These are phyloP conservation scores for Aspergillus pseudonomiae DNA, from an alignment of 2,329 filamentous ascomycete species.

Conservation along the genomic window DNA sequence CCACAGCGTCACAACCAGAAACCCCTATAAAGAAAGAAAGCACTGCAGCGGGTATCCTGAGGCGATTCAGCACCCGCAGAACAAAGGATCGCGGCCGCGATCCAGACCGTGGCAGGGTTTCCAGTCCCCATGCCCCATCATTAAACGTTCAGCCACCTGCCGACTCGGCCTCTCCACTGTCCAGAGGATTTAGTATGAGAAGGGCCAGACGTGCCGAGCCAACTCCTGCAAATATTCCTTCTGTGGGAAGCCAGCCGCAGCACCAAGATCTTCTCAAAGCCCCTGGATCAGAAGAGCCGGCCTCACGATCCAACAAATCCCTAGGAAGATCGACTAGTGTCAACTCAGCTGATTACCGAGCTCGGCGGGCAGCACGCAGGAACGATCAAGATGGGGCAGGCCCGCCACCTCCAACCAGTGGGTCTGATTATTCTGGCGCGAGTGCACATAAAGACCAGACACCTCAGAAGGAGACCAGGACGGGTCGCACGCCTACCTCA, in stretches of 20 bases:
- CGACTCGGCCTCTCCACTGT: conserved; percentile 65
- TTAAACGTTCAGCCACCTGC: conserved; percentile 79
- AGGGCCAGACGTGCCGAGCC: conserved; percentile 59
- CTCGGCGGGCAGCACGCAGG: conserved; percentile 60
- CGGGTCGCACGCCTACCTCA: conserved; percentile 64
- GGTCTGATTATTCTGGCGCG: conserved; percentile 70
- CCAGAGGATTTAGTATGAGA: conserved; percentile 88
- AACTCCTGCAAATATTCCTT: conserved; percentile 59
- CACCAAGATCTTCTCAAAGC: conserved; percentile 79
- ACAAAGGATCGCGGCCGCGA: conserved; percentile 57
- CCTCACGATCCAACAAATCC: conserved; percentile 65
- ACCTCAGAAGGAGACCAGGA: conserved; percentile 54
- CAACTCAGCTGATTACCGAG: conserved; percentile 79
- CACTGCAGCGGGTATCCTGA: conserved; percentile 77
- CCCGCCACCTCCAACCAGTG: conserved; percentile 74
- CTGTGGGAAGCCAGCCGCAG: conserved; percentile 66
- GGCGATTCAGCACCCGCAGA: conserved; percentile 90
- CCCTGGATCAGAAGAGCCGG: conserved; percentile 63
- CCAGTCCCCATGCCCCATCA: conserved; percentile 70
- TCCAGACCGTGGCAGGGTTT: conserved; percentile 53
- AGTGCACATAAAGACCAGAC: conserved; percentile 49
- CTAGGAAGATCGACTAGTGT: conserved; percentile 89
- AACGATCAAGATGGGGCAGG: conserved; percentile 59
- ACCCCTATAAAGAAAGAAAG: conserved; percentile 79
- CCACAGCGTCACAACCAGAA: conserved; percentile 62